A percentile compares a stretch with the other conserved stretches of the same genome.
phyloP scores from a whole-genome alignment of 2,329 filamentous ascomycete genomes.

The Anisogramma anomala region DNA sequence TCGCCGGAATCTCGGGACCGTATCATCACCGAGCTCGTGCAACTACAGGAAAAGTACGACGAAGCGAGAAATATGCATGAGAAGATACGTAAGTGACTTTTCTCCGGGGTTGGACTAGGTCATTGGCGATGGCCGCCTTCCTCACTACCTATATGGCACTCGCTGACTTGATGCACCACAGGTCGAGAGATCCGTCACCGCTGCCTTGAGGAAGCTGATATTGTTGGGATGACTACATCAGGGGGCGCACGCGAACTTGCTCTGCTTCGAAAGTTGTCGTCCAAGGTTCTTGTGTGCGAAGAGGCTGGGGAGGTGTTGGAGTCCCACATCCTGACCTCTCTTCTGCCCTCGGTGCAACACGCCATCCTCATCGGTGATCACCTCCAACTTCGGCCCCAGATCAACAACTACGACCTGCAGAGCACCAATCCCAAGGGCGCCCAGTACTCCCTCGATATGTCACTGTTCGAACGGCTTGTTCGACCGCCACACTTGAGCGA shows the following conservation, averaged over 20 bases:
- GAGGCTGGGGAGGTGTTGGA: constrained; percentile 61
- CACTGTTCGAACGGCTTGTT: constrained; percentile 49
- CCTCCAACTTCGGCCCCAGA: constrained; percentile 46
- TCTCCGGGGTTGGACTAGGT: neutral
- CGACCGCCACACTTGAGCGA: constrained; percentile 6
- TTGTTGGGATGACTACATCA: constrained; percentile 50
- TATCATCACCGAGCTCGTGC: constrained; percentile 9
- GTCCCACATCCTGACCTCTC: constrained; percentile 45
- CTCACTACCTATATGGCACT: no score
- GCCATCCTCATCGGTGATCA: constrained; percentile 54
- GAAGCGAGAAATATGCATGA: neutral
- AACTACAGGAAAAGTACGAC: constrained; percentile 10
- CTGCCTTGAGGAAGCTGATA: constrained; percentile 27
- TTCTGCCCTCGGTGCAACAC: constrained; percentile 50
- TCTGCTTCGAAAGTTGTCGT: constrained; percentile 34
- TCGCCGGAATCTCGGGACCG: constrained; percentile 20
- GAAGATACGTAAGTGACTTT: neutral
- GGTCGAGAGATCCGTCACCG: constrained; percentile 26
- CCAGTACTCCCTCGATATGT: constrained; percentile 44
- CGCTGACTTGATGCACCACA: neutral
- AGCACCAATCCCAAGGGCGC: constrained; percentile 35
- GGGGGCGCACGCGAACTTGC: constrained; percentile 42
- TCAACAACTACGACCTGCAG: constrained; percentile 43
- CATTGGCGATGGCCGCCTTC: no score
- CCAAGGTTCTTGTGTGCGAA: constrained; percentile 53